phyloP scores from a whole-genome alignment of 768 basidiomycete species.

The Lentinus brumalis region DNA sequence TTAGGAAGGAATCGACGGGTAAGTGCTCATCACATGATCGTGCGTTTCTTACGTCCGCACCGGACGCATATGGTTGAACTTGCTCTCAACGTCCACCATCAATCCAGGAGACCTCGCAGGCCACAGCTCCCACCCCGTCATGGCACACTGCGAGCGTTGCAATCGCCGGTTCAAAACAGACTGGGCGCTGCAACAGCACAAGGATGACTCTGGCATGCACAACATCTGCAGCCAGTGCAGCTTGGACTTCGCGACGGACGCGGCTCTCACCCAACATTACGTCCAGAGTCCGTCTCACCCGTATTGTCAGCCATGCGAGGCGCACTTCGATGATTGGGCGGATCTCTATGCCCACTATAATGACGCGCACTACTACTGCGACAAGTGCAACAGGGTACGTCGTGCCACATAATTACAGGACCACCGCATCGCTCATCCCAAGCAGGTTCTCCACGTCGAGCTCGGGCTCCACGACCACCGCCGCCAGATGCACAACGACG shows the following conservation, averaged over 20 bases:
- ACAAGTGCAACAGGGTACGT: conserved; percentile 32
- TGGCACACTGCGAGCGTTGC: conserved; percentile 27
- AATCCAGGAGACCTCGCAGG: too few relatives aligned
- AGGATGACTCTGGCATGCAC: conserved; percentile 36
- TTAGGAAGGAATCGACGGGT: too few relatives aligned
- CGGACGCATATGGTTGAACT: too few relatives aligned
- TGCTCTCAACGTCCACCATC: too few relatives aligned
- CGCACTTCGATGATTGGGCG: conserved; percentile 44
- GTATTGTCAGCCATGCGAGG: conserved; percentile 56
- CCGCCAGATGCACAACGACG: conserved; percentile 15
- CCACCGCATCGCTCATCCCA: background rate
- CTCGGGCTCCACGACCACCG: conserved; percentile 41
- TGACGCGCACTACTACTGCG: conserved; percentile 46
- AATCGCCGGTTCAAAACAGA: conserved; percentile 23
- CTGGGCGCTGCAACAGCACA: conserved; percentile 29
- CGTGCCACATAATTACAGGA: background rate
- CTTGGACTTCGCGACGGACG: conserved; percentile 44
- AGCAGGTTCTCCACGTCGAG: conserved; percentile 40
- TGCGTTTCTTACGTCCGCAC: too few relatives aligned
- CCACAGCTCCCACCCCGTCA: too few relatives aligned
- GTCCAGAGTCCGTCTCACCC: conserved; percentile 49
- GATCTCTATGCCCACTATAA: conserved; percentile 44
- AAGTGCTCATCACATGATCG: too few relatives aligned
- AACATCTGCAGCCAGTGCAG: conserved; percentile 48
- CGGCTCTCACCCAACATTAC: conserved; percentile 51